A percentile compares a stretch with the other conserved stretches of the same genome.
Conservation (phyloP, 1,284 basidiomycete genomes). For the Ganoderma lingzhi region DNA sequence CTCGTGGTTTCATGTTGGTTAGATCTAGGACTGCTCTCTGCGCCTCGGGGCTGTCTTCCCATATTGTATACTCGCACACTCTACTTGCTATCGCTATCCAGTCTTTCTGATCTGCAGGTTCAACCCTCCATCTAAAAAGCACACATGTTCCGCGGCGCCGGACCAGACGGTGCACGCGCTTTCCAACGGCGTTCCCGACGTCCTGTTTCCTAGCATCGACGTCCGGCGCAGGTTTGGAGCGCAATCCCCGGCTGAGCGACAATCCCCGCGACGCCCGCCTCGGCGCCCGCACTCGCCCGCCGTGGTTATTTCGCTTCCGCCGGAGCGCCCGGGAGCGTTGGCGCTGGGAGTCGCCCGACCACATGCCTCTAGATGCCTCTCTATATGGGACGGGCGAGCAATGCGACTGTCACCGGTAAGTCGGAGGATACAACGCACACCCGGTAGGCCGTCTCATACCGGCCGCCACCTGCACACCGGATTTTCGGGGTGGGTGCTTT, state of each 20-base stretch:
- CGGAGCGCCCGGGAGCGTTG: conserved; percentile 1
- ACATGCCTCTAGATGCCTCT: not conserved
- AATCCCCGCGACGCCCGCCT: conserved; percentile 13
- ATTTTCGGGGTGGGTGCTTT: not conserved
- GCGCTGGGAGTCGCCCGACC: not conserved
- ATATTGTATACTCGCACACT: conserved; percentile 6
- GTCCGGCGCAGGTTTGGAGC: conserved; percentile 2
- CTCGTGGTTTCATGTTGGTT: not conserved
- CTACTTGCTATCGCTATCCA: conserved; percentile 5
- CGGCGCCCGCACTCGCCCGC: not conserved
- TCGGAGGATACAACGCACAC: not conserved
- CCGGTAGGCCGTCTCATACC: not conserved
- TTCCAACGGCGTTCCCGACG: not conserved
- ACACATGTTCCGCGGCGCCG: not conserved
- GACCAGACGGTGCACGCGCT: not conserved
- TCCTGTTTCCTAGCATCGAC: not conserved
- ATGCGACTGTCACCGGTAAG: not conserved
- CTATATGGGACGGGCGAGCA: not conserved
- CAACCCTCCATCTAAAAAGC: conserved; percentile 10
- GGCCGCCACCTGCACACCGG: not conserved
- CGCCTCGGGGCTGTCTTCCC: not conserved
- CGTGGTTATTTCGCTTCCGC: conserved; percentile 8
- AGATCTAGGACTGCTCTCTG: conserved; percentile 5
- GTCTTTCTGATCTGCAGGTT: conserved; percentile 10
- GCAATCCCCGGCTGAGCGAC: not conserved